These are phyloP conservation scores for Cordyceps fumosorosea DNA, from an alignment of 2,329 filamentous ascomycete genomes.

Conservation along the genomic window DNA sequence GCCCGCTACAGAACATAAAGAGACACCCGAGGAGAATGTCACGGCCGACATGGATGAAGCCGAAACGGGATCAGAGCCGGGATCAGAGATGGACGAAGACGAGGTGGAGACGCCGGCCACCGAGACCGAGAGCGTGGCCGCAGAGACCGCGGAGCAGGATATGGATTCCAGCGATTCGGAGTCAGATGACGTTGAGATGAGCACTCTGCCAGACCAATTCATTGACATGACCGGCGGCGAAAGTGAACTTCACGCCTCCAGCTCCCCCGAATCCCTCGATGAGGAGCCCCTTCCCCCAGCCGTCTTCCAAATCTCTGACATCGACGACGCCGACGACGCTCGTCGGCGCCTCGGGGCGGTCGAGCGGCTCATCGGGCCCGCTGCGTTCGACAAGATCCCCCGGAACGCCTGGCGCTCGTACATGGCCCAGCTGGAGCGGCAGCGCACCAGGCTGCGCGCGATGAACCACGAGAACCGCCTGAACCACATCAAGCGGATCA, in stretches of 20 bases:
- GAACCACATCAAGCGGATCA: conserved; percentile 19
- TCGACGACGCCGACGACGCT: neutral
- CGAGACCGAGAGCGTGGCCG: neutral
- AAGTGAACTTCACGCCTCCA: neutral
- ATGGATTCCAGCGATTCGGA: neutral
- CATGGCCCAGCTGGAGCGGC: conserved; percentile 17
- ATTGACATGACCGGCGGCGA: neutral
- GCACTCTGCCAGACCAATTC: neutral
- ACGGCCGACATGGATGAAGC: neutral
- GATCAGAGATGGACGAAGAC: neutral
- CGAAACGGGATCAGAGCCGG: too few species aligned
- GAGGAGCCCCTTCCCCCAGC: neutral
- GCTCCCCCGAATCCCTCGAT: neutral
- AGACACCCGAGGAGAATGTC: neutral
- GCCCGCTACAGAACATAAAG: neutral
- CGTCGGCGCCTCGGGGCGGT: neutral
- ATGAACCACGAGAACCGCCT: conserved; percentile 20
- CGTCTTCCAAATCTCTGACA: too few species aligned
- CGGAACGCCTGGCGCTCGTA: conserved; percentile 18
- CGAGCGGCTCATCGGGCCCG: neutral
- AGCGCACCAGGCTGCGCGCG: conserved; percentile 13
- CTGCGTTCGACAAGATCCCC: conserved; percentile 17
- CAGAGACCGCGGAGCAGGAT: neutral
- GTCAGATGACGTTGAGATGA: neutral
- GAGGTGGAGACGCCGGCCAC: neutral